These are phyloP conservation scores for Ceratobasidium sp. DNA, from an alignment of 1,284 basidiomycete species.

Conservation along the genomic window DNA sequence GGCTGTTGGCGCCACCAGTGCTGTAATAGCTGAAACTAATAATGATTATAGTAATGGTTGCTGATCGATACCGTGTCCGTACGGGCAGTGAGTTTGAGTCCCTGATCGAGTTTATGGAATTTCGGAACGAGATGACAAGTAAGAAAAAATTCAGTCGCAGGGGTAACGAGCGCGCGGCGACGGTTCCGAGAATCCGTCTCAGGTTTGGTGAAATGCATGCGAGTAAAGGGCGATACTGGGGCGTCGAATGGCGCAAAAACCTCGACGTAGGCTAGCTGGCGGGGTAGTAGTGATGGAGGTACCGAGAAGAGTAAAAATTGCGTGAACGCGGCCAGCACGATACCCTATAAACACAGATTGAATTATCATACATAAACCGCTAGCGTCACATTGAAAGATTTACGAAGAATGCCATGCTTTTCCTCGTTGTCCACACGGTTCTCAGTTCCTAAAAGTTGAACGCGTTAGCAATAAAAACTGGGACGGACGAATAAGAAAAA, in stretches of 20 bases:
- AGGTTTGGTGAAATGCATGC: background rate
- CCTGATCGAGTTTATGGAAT: background rate
- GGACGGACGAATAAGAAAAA: background rate
- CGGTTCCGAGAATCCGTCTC: background rate
- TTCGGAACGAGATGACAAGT: conserved; percentile 30
- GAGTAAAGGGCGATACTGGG: background rate
- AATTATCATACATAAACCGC: too few species aligned
- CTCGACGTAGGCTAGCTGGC: background rate
- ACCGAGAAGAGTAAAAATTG: background rate
- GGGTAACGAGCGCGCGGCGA: conserved; percentile 15
- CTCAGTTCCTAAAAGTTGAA: too few species aligned
- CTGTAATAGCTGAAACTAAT: conserved; percentile 1
- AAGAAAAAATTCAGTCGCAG: background rate
- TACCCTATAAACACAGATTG: background rate
- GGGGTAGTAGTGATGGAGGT: background rate
- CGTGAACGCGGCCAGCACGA: background rate
- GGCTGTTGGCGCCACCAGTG: conserved; percentile 22
- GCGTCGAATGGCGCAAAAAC: background rate
- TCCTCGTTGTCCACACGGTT: too few species aligned
- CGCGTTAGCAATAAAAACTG: too few species aligned
- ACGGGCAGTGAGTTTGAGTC: background rate
- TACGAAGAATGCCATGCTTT: too few species aligned
- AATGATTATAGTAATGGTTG: conserved; percentile 16
- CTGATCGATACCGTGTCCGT: background rate
- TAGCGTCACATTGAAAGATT: too few species aligned